phyloP scores from a whole-genome alignment of 2,329 filamentous ascomycete genomes.

The Mycosphaerella sp. region DNA sequence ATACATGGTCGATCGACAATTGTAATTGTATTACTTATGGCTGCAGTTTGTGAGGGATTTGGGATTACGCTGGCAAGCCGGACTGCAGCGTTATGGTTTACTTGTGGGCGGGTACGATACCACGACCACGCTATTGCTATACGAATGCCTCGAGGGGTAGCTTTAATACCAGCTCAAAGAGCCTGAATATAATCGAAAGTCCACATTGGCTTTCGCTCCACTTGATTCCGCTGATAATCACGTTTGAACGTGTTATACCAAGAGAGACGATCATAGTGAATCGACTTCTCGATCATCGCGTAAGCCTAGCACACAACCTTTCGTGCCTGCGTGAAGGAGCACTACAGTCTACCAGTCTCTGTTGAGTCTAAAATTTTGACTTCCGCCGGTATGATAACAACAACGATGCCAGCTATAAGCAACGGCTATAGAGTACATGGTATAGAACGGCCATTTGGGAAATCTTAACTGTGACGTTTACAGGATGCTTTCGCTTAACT shows the following conservation, averaged over 20 bases:
- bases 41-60: not conserved
- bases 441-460: not conserved
- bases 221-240: too few relatives aligned
- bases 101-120: constrained; percentile 1
- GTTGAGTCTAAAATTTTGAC: too few relatives aligned
- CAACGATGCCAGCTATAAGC: not conserved
- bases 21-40: constrained; percentile 7
- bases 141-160: not conserved
- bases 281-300: too few relatives aligned
- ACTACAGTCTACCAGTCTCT: not conserved
- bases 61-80: not conserved
- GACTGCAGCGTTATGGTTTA: not conserved
- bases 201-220: not conserved
- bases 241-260: not conserved
- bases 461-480: constrained; percentile 2
- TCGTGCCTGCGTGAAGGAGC: constrained; percentile 2
- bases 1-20: not conserved
- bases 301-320: not conserved
- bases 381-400: too few relatives aligned
- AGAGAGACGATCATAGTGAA: not conserved
- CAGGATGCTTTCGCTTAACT: constrained; percentile 5
- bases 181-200: constrained; percentile 7
- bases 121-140: constrained; percentile 2
- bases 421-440: not conserved
- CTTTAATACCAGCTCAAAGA: constrained; percentile 7